Evolutionary conservation across 768 basidiomycete genomes (phyloP).

Genomic region (Leccinum disarticulatum): DNA sequence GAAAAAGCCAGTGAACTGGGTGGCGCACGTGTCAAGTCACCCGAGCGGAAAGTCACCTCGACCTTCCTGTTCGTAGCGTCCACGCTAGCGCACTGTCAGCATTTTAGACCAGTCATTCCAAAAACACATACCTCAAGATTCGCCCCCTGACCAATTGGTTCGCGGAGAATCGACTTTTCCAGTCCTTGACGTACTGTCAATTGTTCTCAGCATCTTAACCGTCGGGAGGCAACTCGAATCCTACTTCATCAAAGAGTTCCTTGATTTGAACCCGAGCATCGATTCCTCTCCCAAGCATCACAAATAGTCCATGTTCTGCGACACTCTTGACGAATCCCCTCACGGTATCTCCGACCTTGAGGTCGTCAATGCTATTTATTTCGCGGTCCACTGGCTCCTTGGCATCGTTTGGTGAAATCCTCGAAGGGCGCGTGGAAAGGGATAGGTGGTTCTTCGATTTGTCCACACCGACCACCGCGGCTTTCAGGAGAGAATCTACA

Average conservation of each 20-base stretch:
- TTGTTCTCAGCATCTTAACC: slow-evolving; percentile 9
- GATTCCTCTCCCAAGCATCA: slow-evolving; percentile 77
- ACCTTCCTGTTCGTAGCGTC: slow-evolving; percentile 71
- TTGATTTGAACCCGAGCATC: slow-evolving; percentile 92
- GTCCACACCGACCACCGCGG: slow-evolving; percentile 70
- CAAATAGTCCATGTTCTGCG: slow-evolving; percentile 85
- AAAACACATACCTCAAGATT: slow-evolving; percentile 61
- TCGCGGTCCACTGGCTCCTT: slow-evolving; percentile 64
- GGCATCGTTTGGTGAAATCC: slow-evolving; percentile 52
- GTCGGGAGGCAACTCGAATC: background rate
- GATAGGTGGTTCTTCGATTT: slow-evolving; percentile 61
- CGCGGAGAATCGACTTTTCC: slow-evolving; percentile 77
- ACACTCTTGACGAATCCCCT: slow-evolving; percentile 91
- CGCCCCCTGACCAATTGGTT: slow-evolving; percentile 88
- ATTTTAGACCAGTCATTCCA: background rate
- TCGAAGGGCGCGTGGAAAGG: slow-evolving; percentile 80
- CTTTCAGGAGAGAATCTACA: slow-evolving; percentile 67
- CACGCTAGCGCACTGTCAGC: slow-evolving; percentile 48
- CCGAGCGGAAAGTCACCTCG: slow-evolving; percentile 87
- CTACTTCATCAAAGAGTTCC: slow-evolving; percentile 86
- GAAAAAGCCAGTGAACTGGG: slow-evolving; percentile 41
- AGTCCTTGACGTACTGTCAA: slow-evolving; percentile 88
- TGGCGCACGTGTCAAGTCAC: slow-evolving; percentile 44
- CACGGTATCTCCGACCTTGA: slow-evolving; percentile 72
- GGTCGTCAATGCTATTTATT: slow-evolving; percentile 55